Base-by-base conservation (phyloP, 108 stramenopile genomes). In the Phaeodactylum tricornutum region DNA sequence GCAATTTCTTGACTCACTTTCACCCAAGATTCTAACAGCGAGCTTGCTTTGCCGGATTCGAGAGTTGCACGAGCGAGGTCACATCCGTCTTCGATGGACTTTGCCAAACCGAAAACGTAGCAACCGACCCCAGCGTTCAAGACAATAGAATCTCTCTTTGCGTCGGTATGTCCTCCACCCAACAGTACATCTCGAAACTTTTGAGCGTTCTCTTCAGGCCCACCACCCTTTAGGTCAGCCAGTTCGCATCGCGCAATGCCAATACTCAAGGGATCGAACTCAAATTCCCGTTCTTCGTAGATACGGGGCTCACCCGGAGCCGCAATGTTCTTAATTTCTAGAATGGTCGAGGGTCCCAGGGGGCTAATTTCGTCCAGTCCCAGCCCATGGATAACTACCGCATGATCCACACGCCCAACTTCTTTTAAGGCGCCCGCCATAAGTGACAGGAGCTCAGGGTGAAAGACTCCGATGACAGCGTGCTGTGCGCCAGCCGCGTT, bases 291-390 rank as follows among this genome's bases (percentile, higher is more conserved):
- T 35, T 69, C 79, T 53, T 84, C 75, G 61, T 97, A 95, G 0
- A 58, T 52, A 49, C 71, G 77, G 17, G 74, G 53, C 33, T 77
- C 72, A 9, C 91, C 93, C 17, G 55, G 40, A n/a, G 73, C 66
- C 12, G 80, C 84, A 24, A 50, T 71, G 29, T 86, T 86, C 54
- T 81, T 81, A 35, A 91, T 86, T 74, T 96, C 95, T 14, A 96
- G 50, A 53, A 96, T 77, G 25, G 74, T 81, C 3, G 92, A 90
- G 24, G 92, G 90, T 17, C 96, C 98, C 37, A 99, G 42, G 6
- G 98, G 95, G 56, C 85, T 84, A 35, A 99, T 95, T 69, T 99
- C 98, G 72, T 99, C 98, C 57, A 99, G 72, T 0, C 96, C 96
- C 7, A 77, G 79, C 5, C 98, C 96, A 71, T 99, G 96, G 43